Evolutionary conservation across 2,329 filamentous ascomycete genomes (phyloP).

Genomic region (Kalaharituber pfeilii): DNA sequence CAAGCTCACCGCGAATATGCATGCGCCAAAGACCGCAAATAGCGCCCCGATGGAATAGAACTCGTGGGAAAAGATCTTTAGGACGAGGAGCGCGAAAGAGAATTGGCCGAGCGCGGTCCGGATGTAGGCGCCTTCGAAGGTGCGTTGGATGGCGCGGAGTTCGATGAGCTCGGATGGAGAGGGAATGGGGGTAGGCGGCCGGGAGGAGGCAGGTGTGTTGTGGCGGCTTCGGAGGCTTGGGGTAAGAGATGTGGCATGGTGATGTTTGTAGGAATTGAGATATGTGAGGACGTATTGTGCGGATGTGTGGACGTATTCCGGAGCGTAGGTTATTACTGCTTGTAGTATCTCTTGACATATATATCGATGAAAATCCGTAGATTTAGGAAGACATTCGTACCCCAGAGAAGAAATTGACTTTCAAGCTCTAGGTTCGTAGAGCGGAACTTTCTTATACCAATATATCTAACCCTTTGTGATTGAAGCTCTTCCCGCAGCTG

Average conservation of each 20-base stretch:
- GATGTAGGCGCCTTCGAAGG: slow-evolving; percentile 93
- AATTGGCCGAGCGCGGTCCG: slow-evolving; percentile 89
- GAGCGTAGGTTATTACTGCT: no score
- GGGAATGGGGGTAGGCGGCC: not conserved
- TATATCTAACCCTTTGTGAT: no score
- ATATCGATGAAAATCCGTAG: no score
- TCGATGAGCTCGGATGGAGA: slow-evolving; percentile 58
- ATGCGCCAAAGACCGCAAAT: slow-evolving; percentile 79
- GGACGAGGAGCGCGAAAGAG: slow-evolving; percentile 80
- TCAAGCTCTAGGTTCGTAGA: no score
- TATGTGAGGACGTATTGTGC: no score
- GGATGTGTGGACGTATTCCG: no score
- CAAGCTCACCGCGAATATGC: slow-evolving; percentile 63
- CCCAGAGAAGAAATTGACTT: no score
- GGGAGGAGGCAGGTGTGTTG: no score
- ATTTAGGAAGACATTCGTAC: no score
- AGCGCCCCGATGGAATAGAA: slow-evolving; percentile 96
- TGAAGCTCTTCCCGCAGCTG: no score
- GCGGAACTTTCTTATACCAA: no score
- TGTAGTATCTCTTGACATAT: no score
- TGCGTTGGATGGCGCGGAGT: slow-evolving; percentile 83
- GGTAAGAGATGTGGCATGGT: not conserved
- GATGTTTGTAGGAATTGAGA: not conserved
- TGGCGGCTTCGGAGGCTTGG: not conserved
- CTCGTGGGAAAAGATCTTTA: slow-evolving; percentile 91